phyloP scores from a whole-genome alignment of 805 yeast genomes.

The Barnettozyma salicaria region DNA sequence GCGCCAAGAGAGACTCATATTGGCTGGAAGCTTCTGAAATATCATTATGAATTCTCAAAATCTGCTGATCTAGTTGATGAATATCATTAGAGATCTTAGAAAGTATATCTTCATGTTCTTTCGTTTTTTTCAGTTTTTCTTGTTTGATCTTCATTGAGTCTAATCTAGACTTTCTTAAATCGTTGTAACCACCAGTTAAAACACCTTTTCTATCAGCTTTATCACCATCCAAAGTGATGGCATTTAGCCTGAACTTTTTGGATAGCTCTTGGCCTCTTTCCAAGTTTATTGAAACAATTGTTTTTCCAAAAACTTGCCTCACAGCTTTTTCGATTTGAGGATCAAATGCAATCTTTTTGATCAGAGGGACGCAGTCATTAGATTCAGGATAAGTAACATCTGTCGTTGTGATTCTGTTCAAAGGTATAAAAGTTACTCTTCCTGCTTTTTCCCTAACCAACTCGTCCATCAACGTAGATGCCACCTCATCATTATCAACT shows the following conservation, averaged over 20 bases:
- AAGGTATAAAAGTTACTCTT: constrained; percentile 85
- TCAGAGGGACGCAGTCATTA: constrained; percentile 64
- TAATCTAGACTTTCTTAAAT: constrained; percentile 58
- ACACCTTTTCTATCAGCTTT: constrained; percentile 80
- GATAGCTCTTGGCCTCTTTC: constrained; percentile 66
- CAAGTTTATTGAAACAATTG: constrained; percentile 69
- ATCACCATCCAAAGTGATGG: constrained; percentile 92
- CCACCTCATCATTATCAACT: constrained; percentile 83
- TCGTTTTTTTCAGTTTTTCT: constrained; percentile 44
- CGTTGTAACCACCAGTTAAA: constrained; percentile 82
- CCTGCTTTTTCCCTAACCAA: constrained; percentile 66
- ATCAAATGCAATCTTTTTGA: constrained; percentile 64
- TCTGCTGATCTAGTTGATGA: constrained; percentile 41
- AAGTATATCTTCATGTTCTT: constrained; percentile 35
- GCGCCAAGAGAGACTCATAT: constrained; percentile 38
- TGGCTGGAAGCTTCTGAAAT: constrained; percentile 29
- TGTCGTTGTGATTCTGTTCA: constrained; percentile 53
- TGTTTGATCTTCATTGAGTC: constrained; percentile 59
- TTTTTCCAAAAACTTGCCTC: constrained; percentile 71
- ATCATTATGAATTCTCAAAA: constrained; percentile 45
- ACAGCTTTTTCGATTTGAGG: constrained; percentile 58
- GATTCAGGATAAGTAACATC: constrained; percentile 52
- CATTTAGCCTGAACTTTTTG: constrained; percentile 51
- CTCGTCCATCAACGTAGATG: constrained; percentile 71
- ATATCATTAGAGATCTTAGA: constrained; percentile 34